Evolutionary conservation across 768 basidiomycete genomes (phyloP), one percentile per base, ranked within the genome.

Genomic region (Suillus decipiens): DNA sequence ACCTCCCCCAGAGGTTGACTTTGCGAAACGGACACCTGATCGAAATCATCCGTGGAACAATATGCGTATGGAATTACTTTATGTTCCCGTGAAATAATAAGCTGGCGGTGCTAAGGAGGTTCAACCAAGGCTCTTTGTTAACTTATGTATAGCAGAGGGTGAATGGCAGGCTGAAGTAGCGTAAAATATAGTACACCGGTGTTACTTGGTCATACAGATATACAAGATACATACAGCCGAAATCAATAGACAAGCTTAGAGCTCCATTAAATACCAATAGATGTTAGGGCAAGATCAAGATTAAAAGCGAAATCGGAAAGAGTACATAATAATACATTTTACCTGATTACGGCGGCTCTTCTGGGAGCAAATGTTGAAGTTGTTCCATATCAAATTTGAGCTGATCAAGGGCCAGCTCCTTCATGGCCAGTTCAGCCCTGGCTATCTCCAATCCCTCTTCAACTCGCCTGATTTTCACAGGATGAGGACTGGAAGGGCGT

Each of bases 21-120:
- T 76, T 67, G 77, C 75, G n/a, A 74, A 67, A 41, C 67, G 67
- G 9, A 54, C 43, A 2, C 66, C 66, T 22, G 76, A 77, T 59
- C 65, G 73, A 1, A 62, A 41, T 6, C 69, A 79, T 2, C 83
- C 81, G 34, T 86, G 83, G 82, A 73, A 71, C 63, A 85, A 84
- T 66, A 45, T 80, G 42, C 67, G 72, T 2, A 73, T 69, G 53
- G 75, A 68, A 15, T 68, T 76, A 45, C 66, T 59, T 2, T 86
- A 85, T 68, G 65, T 80, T 7, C 77, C 80, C 24, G 53, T 53
- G 37, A 63, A 22, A 48, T 47, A 48, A 31, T 28, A 34, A 51
- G 4, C 12, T 22, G 58, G 58, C 36, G 7, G 37, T 39, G 28
- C 24, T 28, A 17, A 6, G 14, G 37, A 36, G 37, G 7, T 56